Evolutionary conservation across 2,329 filamentous ascomycete species (phyloP), one percentile per base, ranked within the genome.

Genomic region (Gaeumannomyces sp.): DNA sequence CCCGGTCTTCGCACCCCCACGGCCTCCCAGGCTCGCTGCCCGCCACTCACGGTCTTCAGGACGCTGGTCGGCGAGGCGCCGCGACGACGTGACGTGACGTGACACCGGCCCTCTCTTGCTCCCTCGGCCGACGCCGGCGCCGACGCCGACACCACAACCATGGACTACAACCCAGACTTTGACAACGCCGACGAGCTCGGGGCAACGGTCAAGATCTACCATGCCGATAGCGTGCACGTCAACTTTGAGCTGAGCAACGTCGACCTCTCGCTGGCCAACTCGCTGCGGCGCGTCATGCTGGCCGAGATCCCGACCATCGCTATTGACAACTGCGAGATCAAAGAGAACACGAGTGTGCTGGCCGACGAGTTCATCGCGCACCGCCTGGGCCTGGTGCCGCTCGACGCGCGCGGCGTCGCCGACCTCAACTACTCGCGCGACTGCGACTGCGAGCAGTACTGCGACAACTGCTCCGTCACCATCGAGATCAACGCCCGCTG

Each of bases 321-420:
- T 68, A 93, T 98, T 76, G 94, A 99, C 73, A 85, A 97, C 19
- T 93, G 98, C 68, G 92, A 98, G 76, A 89, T 99, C 69, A 89
- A 96, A 73, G 85, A 85, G 72, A 99, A 99, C 81, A 96, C 90
- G 65, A 96, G 93, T n/a, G 93, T 97, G 5, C 87, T 98, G 19
- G 91, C 94, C 67, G 94, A 99, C 77, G 94, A 99, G 78, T 97
- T 98, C 77, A 89, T 99, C 70, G 90, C 92, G 61, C 94, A 98
- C 77, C 90, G 94, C 60, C 85, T 99, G 19, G 94, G 95, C 38
- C 86, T 98, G 60, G 88, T 98, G 65, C 95, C 95, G 0, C 86
- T 99, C 61, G 89, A 90, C 75, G 91, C 92, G 65, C 91, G 91
- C 73, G 90, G 91, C 73, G 89, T 94, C 71, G 91, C 93, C 69